A percentile compares a stretch with the other conserved stretches of the same genome.
Evolutionary conservation across 495 filamentous ascomycete species (phyloP).

Genomic region (Rostrohypoxylon terebratum): DNA sequence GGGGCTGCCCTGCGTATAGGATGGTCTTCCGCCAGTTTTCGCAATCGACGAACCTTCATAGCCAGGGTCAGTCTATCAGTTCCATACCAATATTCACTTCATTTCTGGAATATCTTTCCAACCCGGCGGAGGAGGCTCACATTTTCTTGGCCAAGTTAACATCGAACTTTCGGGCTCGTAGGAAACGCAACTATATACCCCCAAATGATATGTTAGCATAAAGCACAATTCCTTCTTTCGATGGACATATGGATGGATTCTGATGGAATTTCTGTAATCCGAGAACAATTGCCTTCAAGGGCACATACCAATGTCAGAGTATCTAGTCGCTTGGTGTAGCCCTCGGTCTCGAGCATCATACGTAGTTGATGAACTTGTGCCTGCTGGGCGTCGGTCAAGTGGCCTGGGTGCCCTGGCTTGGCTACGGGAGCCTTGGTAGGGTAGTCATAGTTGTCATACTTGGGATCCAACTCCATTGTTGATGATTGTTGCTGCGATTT

Average conservation of each 20-base stretch:
- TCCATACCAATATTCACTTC: neutral
- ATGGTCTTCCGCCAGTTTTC: conserved; percentile 90
- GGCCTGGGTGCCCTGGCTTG: conserved; percentile 85
- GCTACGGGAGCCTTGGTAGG: conserved; percentile 78
- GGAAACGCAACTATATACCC: conserved; percentile 76
- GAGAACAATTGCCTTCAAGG: neutral
- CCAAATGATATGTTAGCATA: conserved; percentile 32
- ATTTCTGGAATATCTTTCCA: conserved; percentile 5
- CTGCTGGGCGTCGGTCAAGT: conserved; percentile 89
- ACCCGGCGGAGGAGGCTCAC: conserved; percentile 62
- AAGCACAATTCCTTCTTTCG: neutral
- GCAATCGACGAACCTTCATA: conserved; percentile 86
- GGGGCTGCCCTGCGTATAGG: conserved; percentile 50
- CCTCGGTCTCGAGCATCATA: conserved; percentile 81
- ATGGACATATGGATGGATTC: too few species aligned
- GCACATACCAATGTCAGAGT: conserved; percentile 80
- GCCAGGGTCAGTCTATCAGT: conserved; percentile 41
- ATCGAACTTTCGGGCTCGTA: conserved; percentile 95
- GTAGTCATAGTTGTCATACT: conserved; percentile 96
- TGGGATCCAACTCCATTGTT: conserved; percentile 75
- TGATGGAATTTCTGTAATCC: neutral
- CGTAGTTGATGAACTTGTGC: conserved; percentile 88
- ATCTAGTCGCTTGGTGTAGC: conserved; percentile 87
- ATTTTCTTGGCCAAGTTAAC: conserved; percentile 85
- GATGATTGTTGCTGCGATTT: conserved; percentile 44